Percentiles rank a stretch among this genome's conserved stretches.
phyloP scores from a whole-genome alignment of 2,329 filamentous ascomycete species.

The Alternaria arbusti region DNA sequence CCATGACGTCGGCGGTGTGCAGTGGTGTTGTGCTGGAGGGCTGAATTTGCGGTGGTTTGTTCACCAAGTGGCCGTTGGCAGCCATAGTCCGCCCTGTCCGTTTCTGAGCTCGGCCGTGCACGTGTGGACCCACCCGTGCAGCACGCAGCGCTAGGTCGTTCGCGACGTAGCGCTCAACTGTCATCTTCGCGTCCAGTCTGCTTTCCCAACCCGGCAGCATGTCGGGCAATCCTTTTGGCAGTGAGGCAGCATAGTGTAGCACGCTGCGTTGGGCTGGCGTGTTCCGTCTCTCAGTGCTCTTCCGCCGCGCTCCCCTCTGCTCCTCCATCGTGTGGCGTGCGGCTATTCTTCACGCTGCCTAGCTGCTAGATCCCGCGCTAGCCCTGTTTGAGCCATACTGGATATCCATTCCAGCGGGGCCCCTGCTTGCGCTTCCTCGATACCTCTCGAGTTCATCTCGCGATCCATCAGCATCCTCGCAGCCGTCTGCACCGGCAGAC shows the following conservation, averaged over 20 bases:
- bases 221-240: background rate
- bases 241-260: background rate
- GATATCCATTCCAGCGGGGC: conserved; percentile 9
- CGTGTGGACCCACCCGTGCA: background rate
- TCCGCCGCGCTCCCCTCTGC: background rate
- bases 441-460: conserved; percentile 6
- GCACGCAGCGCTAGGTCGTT: background rate
- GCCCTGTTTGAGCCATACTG: background rate
- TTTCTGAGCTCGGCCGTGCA: background rate
- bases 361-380: background rate
- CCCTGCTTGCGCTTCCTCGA: conserved; percentile 6
- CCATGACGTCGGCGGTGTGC: conserved; percentile 1
- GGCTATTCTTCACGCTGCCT: background rate
- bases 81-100: background rate
- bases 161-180: background rate
- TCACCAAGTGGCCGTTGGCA: background rate
- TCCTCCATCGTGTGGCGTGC: background rate
- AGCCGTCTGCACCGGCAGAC: background rate
- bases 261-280: background rate
- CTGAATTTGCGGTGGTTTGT: background rate
- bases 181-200: background rate
- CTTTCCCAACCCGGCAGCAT: background rate
- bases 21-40: background rate
- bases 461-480: background rate
- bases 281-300: background rate